Evolutionary conservation across 371 early-diverging fungal genomes (phyloP), one percentile per base, ranked within the genome.

Genomic region (Mucor ambiguus): DNA sequence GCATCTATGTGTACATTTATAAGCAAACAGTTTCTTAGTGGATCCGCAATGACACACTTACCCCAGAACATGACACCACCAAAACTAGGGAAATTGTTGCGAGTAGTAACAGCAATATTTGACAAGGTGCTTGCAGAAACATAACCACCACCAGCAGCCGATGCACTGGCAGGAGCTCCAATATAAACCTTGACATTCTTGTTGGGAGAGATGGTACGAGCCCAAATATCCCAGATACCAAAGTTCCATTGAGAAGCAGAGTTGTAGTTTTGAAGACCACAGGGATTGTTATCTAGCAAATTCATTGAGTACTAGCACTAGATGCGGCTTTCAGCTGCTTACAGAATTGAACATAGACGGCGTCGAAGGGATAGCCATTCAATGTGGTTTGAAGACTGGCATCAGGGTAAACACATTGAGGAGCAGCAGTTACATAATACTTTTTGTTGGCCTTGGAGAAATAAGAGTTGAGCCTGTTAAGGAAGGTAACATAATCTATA

Each of bases 351-450:
- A 90, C 87, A 64, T 77, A 89, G 12, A 92, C 79, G 71, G 89
- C 81, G 73, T 92, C 93, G 56, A 92, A 81, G 69, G 87, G 84
- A 4, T 80, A 81, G 7, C 35, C 54, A 61, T 85, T 85, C 12
- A 90, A 69, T 0, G 87, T 79, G 0, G 73, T 49, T 32, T 81
- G 81, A 26, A 91, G 73, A 16, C 85, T 85, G 2, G 79, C 75
- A 63, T 91, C 92, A 14, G 91, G 92, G 67, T 80, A 92, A 0
- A 86, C 88, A 61, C 93, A 91, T 66, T 92, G 91, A 4, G 92
- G 92, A 6, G 92, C 91, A 35, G 88, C 87, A 0, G 91, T 83
- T n/a, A 91, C 78, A 55, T 89, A 90, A 64, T 90, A 92, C n/a
- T 73, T 74, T 46, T 74, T 76, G 20, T 69, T 67, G 33, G 64